These are phyloP conservation scores for Condylostoma magnum DNA, from an alignment of 169 alveolate genomes.

Conservation along the genomic window DNA sequence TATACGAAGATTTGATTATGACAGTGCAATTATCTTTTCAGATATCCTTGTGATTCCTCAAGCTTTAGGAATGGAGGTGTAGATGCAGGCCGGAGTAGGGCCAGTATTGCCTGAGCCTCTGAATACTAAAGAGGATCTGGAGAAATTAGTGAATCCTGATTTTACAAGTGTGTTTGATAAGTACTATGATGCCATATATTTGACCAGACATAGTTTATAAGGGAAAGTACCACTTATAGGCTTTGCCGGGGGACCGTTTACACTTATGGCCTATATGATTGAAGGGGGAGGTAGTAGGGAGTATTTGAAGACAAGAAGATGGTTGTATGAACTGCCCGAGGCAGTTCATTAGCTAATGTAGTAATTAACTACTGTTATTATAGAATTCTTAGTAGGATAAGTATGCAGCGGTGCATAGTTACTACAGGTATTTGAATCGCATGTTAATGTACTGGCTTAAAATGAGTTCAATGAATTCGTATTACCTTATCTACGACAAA, in stretches of 20 bases:
- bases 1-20: slow-evolving; percentile 59
- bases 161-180: slow-evolving; percentile 12
- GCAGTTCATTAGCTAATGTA: slow-evolving; percentile 51
- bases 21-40: slow-evolving; percentile 76
- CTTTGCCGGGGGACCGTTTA: slow-evolving; percentile 83
- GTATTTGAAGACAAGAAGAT: slow-evolving; percentile 52
- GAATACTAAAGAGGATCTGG: slow-evolving; percentile 54
- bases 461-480: slow-evolving; percentile 46
- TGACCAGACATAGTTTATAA: slow-evolving; percentile 29
- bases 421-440: slow-evolving; percentile 66
- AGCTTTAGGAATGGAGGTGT: slow-evolving; percentile 68
- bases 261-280: slow-evolving; percentile 72
- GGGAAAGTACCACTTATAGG: slow-evolving; percentile 82
- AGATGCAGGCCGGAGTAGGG: slow-evolving; percentile 56
- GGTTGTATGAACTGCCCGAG: slow-evolving; percentile 54
- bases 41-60: slow-evolving; percentile 82
- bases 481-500: slow-evolving; percentile 30
- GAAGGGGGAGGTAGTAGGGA: slow-evolving; percentile 67
- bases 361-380: slow-evolving; percentile 48
- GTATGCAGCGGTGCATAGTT: slow-evolving; percentile 75
- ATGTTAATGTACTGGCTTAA: slow-evolving; percentile 44
- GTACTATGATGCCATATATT: background rate
- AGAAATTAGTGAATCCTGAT: slow-evolving; percentile 20
- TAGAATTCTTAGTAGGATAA: slow-evolving; percentile 62
- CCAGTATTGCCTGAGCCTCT: slow-evolving; percentile 58